phyloP scores from a whole-genome alignment of 345 rosid species.

The Hibiscus mutabilis region DNA sequence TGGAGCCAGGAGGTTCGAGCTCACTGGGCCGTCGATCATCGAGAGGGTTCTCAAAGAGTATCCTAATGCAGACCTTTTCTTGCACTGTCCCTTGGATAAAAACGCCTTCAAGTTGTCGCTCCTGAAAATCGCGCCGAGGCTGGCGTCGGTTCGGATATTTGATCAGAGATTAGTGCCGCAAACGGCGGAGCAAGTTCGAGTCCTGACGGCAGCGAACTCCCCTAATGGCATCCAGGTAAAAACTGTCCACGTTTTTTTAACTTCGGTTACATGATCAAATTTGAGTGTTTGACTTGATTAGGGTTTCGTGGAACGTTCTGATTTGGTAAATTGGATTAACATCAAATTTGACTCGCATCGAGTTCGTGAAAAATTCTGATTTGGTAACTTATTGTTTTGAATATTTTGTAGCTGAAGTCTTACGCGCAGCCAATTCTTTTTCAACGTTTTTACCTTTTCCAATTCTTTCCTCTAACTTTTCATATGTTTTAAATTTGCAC shows the following conservation, averaged over 20 bases:
- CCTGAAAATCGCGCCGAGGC: constrained; percentile 49
- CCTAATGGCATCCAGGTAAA: constrained; percentile 91
- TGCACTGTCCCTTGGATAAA: constrained; percentile 58
- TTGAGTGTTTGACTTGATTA: not conserved
- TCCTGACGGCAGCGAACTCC: constrained; percentile 66
- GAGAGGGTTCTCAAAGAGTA: constrained; percentile 54
- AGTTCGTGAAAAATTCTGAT: not conserved
- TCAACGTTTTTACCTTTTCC: not conserved
- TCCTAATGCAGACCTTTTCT: constrained; percentile 75
- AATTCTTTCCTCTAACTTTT: not conserved
- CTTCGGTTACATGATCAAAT: not conserved
- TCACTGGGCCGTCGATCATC: constrained; percentile 81
- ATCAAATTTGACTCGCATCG: not conserved
- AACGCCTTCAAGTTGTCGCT: constrained; percentile 63
- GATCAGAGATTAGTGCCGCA: constrained; percentile 36
- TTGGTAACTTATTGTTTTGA: not conserved
- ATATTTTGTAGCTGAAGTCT: not conserved
- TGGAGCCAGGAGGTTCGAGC: constrained; percentile 86
- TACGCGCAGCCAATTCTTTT: not conserved
- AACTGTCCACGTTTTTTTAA: not conserved
- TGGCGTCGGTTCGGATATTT: constrained; percentile 71
- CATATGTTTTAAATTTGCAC: not conserved
- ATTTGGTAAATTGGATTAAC: not conserved
- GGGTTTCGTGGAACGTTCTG: not conserved
- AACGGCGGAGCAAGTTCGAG: constrained; percentile 51